Evolutionary conservation across 2,329 filamentous ascomycete genomes (phyloP).

Genomic region (Botrytis deweyae): DNA sequence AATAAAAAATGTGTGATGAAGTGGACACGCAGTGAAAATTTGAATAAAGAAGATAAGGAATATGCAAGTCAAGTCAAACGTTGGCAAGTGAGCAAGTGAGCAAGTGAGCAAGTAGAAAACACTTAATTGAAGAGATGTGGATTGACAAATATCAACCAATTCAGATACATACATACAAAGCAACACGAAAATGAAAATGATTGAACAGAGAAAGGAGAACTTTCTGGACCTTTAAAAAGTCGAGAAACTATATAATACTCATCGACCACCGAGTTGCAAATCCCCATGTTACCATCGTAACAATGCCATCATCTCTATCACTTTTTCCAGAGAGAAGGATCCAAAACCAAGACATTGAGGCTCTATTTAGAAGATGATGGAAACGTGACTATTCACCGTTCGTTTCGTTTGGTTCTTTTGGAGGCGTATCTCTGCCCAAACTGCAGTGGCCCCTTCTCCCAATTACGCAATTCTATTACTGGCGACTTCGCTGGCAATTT

Average conservation of each 20-base stretch:
- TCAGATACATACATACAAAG: background rate
- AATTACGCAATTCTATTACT: background rate
- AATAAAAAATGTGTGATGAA: background rate
- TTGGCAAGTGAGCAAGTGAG: background rate
- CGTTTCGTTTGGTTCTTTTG: conserved; percentile 6
- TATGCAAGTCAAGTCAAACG: background rate
- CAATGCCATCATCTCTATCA: conserved; percentile 5
- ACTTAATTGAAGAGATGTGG: background rate
- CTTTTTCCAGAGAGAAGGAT: background rate
- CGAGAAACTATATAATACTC: conserved; percentile 10
- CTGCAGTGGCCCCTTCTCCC: conserved; percentile 3
- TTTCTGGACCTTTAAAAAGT: background rate
- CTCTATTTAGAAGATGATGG: conserved; percentile 4
- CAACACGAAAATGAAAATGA: conserved; percentile 3
- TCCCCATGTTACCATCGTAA: background rate
- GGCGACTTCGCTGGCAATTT: conserved; percentile 21
- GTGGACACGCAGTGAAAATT: background rate
- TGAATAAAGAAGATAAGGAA: background rate
- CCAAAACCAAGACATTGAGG: conserved; percentile 14
- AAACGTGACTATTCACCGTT: conserved; percentile 16
- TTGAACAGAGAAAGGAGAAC: background rate
- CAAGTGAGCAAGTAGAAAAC: background rate
- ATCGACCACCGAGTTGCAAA: background rate
- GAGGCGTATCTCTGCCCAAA: conserved; percentile 4
- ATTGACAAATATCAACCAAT: background rate